Percentiles rank a stretch among this genome's conserved stretches.
phyloP scores from a whole-genome alignment of 192 early-diverging fungal species.

The Kappamyces sp. region DNA sequence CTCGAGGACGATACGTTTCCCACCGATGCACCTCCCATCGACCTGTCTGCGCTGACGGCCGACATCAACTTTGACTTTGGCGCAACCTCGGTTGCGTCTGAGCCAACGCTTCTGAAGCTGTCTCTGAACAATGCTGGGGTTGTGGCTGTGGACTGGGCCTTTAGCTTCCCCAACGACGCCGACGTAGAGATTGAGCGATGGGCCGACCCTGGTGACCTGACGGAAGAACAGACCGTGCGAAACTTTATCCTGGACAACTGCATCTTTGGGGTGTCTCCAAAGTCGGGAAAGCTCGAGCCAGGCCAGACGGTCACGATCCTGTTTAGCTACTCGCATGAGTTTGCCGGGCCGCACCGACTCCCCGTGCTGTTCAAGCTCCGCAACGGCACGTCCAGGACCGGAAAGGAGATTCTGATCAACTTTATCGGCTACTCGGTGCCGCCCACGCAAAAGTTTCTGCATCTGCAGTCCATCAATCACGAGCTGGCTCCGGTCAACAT shows the following conservation, averaged over 20 bases:
- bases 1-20: constrained; percentile 26
- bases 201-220: constrained; percentile 49
- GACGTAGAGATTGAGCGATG: constrained; percentile 51
- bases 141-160: constrained; percentile 53
- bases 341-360: constrained; percentile 42
- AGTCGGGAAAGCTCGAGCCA: constrained; percentile 40
- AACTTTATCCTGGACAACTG: constrained; percentile 51
- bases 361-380: constrained; percentile 49
- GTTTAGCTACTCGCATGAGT: constrained; percentile 46
- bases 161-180: constrained; percentile 49
- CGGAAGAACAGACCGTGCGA: constrained; percentile 46
- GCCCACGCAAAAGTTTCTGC: constrained; percentile 36
- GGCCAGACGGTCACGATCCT: constrained; percentile 35
- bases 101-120: constrained; percentile 31
- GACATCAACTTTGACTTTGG: constrained; percentile 51
- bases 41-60: constrained; percentile 5
- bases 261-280: constrained; percentile 43
- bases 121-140: constrained; percentile 47
- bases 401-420: constrained; percentile 42
- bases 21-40: constrained; percentile 19
- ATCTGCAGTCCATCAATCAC: constrained; percentile 32
- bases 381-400: constrained; percentile 36
- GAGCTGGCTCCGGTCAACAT: constrained; percentile 34
- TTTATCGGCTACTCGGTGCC: constrained; percentile 43
- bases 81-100: constrained; percentile 33